Percentiles rank a stretch among this genome's conserved stretches.
Evolutionary conservation across 164 flowering plant species (phyloP).

Genomic region (Cinnamomum micranthum): DNA sequence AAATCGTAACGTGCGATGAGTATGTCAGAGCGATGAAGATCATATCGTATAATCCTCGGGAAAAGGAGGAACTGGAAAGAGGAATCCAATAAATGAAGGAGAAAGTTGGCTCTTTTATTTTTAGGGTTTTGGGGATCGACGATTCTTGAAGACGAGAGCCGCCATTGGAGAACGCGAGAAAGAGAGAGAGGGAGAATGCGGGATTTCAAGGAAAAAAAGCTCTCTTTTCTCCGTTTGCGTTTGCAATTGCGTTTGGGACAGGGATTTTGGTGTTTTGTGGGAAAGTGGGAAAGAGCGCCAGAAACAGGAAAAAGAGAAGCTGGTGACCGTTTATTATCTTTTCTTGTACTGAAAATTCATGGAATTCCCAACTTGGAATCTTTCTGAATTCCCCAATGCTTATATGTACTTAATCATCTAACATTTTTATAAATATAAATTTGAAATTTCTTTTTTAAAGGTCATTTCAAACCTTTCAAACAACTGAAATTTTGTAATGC

Average conservation of each 20-base stretch:
- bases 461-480: too few relatives aligned
- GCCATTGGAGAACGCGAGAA: not conserved
- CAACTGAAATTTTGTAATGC: fast-evolving
- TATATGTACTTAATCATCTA: fast-evolving
- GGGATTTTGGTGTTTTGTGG: too few relatives aligned
- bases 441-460: too few relatives aligned
- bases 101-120: not conserved
- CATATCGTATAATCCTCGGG: not conserved
- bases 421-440: too few relatives aligned
- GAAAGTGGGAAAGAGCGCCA: too few relatives aligned
- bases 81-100: not conserved
- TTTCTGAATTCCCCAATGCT: too few relatives aligned
- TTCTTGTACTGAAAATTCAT: too few relatives aligned
- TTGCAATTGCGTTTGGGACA: too few relatives aligned
- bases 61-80: not conserved
- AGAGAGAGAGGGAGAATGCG: not conserved
- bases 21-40: not conserved
- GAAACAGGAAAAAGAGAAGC: too few relatives aligned
- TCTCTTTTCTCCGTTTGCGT: not conserved
- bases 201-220: not conserved
- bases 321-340: too few relatives aligned
- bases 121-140: not conserved
- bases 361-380: too few relatives aligned
- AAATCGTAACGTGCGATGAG: not conserved
- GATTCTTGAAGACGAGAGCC: not conserved